Conservation (phyloP, 1,284 basidiomycete species). For the Ganoderma meredithae region DNA sequence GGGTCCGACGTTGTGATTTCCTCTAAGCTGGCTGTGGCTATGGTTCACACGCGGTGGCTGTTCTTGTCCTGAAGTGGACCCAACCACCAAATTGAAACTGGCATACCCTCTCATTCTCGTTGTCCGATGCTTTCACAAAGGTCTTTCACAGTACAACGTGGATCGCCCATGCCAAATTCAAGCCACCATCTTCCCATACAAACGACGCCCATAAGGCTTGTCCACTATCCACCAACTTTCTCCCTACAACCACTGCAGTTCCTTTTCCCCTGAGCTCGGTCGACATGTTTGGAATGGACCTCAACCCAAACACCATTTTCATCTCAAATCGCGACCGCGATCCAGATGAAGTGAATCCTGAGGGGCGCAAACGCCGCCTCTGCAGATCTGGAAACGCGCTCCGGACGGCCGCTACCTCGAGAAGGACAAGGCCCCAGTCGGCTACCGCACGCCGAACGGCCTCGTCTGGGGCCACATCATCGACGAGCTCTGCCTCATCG, state of each 20-base stretch:
- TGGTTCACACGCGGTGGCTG: not conserved
- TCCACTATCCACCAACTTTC: not conserved
- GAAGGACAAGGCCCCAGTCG: slow-evolving; percentile 36
- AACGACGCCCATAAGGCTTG: not conserved
- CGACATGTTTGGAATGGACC: not conserved
- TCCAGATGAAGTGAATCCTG: not conserved
- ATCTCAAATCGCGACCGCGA: not conserved
- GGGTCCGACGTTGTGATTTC: not conserved
- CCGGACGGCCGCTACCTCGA: slow-evolving; percentile 37
- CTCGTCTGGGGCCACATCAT: slow-evolving; percentile 44
- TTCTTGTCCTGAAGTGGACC: not conserved
- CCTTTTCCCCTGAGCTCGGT: not conserved
- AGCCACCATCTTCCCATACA: not conserved
- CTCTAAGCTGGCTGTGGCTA: not conserved
- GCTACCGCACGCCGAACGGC: slow-evolving; percentile 40
- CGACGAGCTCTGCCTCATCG: slow-evolving; percentile 42
- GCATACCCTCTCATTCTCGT: not conserved
- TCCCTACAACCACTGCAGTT: not conserved
- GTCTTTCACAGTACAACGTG: not conserved
- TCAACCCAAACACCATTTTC: slow-evolving; percentile 1
- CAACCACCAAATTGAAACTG: not conserved
- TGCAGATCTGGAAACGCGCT: slow-evolving; percentile 36
- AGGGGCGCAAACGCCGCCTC: slow-evolving; percentile 22
- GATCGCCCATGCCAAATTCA: not conserved
- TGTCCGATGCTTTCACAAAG: not conserved